These are phyloP conservation scores for Calonectria hawksworthii DNA, from an alignment of 2,329 filamentous ascomycete genomes.

Conservation along the genomic window DNA sequence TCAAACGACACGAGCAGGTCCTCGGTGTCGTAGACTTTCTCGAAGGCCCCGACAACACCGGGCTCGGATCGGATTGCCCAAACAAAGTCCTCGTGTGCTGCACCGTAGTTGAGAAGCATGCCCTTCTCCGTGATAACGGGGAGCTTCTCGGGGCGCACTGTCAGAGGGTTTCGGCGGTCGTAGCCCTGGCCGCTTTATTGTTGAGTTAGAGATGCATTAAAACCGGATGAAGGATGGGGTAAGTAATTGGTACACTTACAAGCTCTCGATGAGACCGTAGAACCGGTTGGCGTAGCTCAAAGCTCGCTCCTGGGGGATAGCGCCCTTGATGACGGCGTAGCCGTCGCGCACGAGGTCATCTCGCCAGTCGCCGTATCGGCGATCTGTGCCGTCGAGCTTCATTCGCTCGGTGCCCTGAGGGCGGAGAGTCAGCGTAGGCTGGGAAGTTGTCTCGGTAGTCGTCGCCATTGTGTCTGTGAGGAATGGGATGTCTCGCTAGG, in stretches of 20 bases:
- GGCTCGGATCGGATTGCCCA: conserved; percentile 62
- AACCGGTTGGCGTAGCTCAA: conserved; percentile 42
- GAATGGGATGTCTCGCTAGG: not conserved
- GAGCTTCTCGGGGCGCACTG: conserved; percentile 40
- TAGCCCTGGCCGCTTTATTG: conserved; percentile 33
- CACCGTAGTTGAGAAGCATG: conserved; percentile 61
- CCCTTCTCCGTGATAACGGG: conserved; percentile 57
- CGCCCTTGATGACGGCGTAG: conserved; percentile 38
- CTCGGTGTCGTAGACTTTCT: conserved; percentile 58
- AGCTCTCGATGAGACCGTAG: conserved; percentile 40
- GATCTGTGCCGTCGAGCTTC: conserved; percentile 35
- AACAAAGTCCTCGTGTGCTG: conserved; percentile 62
- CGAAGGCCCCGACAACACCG: conserved; percentile 61
- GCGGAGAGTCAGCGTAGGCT: conserved; percentile 36
- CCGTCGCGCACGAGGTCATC: conserved; percentile 40
- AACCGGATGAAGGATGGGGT: not conserved
- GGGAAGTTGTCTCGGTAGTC: not conserved
- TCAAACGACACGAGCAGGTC: conserved; percentile 65
- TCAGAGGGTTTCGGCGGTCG: conserved; percentile 35
- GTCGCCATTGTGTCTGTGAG: conserved; percentile 9
- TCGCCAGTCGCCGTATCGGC: conserved; percentile 41
- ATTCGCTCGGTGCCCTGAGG: conserved; percentile 39
- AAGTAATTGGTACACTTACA: conserved; percentile 22
- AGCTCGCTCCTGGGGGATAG: conserved; percentile 37
- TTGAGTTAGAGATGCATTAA: not conserved